Percentiles rank a stretch among this genome's conserved stretches.
phyloP scores from a whole-genome alignment of 1,139 yeast genomes.

The Pichia sp. region DNA sequence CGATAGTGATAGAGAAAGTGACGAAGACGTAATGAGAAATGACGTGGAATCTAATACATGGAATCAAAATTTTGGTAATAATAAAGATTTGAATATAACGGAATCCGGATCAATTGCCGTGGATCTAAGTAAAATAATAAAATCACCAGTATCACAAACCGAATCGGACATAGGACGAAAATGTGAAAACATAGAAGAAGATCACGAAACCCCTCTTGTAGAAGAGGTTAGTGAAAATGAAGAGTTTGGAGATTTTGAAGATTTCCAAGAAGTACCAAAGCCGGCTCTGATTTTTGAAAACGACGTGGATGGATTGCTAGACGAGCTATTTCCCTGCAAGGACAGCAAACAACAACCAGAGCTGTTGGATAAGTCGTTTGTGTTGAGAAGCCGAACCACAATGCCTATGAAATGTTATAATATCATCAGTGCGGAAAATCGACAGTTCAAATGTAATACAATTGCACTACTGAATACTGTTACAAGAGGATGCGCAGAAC shows the following conservation, averaged over 20 bases:
- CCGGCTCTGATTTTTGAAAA: slow-evolving; percentile 1
- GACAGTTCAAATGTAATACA: slow-evolving; percentile 7
- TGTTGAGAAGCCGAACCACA: slow-evolving; percentile 2
- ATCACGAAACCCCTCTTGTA: too few relatives aligned
- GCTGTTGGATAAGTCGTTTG: slow-evolving; percentile 1
- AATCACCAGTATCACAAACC: too few relatives aligned
- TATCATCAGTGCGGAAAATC: slow-evolving; percentile 8
- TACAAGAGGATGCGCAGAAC: slow-evolving; percentile 13
- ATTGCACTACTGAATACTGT: slow-evolving; percentile 10
- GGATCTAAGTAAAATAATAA: too few relatives aligned
- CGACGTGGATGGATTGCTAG: slow-evolving; percentile 1
- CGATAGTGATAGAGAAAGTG: neutral
- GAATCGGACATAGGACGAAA: too few relatives aligned
- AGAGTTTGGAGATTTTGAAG: slow-evolving; percentile 20
- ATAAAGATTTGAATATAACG: too few relatives aligned
- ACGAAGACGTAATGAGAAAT: neutral
- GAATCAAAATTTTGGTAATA: too few relatives aligned
- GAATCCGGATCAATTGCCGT: too few relatives aligned
- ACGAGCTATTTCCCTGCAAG: neutral
- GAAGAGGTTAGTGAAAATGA: neutral
- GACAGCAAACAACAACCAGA: neutral
- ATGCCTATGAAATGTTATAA: slow-evolving; percentile 11
- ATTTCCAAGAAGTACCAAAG: slow-evolving; percentile 13
- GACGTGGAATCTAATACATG: neutral
- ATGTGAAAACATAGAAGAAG: too few relatives aligned